phyloP scores from a whole-genome alignment of 441 rosid genomes.

The Erodium texanum region DNA sequence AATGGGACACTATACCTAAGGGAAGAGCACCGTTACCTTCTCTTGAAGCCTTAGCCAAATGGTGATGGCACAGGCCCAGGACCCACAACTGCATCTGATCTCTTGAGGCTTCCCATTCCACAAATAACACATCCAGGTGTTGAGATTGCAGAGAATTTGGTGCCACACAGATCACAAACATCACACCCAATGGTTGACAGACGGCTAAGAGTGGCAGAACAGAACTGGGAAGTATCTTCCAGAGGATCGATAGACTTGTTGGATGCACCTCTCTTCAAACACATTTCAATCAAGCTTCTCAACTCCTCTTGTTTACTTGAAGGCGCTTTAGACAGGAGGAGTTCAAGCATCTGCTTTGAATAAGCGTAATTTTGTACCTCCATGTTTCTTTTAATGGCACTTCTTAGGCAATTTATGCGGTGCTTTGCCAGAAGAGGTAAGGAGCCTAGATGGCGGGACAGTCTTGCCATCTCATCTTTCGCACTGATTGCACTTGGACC shows the following conservation, averaged over 20 bases:
- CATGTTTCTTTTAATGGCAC: slow-evolving; percentile 94
- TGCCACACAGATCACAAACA: slow-evolving; percentile 93
- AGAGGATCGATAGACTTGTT: slow-evolving; percentile 92
- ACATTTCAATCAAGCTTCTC: slow-evolving; percentile 78
- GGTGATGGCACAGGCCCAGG: slow-evolving; percentile 58
- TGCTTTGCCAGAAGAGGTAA: slow-evolving; percentile 88
- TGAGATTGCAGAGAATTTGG: slow-evolving; percentile 88
- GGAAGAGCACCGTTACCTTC: background rate
- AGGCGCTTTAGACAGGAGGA: slow-evolving; percentile 89
- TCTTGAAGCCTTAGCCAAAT: slow-evolving; percentile 39
- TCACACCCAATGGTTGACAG: slow-evolving; percentile 93
- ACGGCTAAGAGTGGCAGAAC: slow-evolving; percentile 91
- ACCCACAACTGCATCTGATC: slow-evolving; percentile 80
- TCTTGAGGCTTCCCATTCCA: slow-evolving; percentile 92
- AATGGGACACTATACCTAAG: background rate
- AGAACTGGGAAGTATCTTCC: slow-evolving; percentile 94
- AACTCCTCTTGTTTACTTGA: slow-evolving; percentile 82
- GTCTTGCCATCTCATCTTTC: slow-evolving; percentile 96
- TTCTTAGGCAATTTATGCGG: slow-evolving; percentile 87
- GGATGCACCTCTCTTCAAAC: slow-evolving; percentile 74
- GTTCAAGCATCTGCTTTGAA: slow-evolving; percentile 93
- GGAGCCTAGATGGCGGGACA: slow-evolving; percentile 86
- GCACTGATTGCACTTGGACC: slow-evolving; percentile 92
- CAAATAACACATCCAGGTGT: slow-evolving; percentile 91
- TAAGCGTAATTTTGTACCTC: slow-evolving; percentile 94